Base-by-base conservation (phyloP, 176 grass and related monocot genomes). In the Oryza meyeriana region DNA sequence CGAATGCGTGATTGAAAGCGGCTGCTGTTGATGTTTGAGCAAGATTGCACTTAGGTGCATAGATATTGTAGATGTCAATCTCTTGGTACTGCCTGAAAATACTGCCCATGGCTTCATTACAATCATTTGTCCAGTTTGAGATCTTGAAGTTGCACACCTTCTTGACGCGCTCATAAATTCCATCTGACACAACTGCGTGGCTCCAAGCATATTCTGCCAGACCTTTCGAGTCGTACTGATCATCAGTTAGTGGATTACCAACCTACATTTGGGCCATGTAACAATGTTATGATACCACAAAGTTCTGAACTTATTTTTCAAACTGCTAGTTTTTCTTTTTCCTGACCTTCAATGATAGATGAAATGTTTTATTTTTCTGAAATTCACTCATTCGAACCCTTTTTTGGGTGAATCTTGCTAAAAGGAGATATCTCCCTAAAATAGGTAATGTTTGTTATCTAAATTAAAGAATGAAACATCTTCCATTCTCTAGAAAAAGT, bases 1-100 rank as follows among this genome's bases (percentile, higher is more conserved):
- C 17, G n/a, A 85, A 17, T 76, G 3, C 40, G 52, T 27, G 26
- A 58, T 81, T 40, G 48, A 22, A 39, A 71, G 20, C 20, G 29
- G 59, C 80, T 72, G 71, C 27, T 65, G 79, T 42, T 57, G 92
- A 81, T 62, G 86, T 74, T 74, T 89, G 86, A 52, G 81, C 71
- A 87, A 94, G 90, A 70, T 89, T 98, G 78, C 92, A 94, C 84
- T 90, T 94, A 17, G 92, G 88, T 34, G 92, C 95, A 34, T 94
- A 98, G 80, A 98, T 92, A 61, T 94, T 94, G 84, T 94, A 98
- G 68, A 93, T 98, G 69, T 94, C 92, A 5, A 94, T 94, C 35
- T 81, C 64, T 1, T 85, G 78, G 48, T 98, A 98, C 74, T 94
- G 78, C 12, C 57, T 52, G 71, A 91, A 98, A 44, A 98, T 77